Evolutionary conservation across 2,329 filamentous ascomycete species (phyloP).

Genomic region (Calonectria honghensis): DNA sequence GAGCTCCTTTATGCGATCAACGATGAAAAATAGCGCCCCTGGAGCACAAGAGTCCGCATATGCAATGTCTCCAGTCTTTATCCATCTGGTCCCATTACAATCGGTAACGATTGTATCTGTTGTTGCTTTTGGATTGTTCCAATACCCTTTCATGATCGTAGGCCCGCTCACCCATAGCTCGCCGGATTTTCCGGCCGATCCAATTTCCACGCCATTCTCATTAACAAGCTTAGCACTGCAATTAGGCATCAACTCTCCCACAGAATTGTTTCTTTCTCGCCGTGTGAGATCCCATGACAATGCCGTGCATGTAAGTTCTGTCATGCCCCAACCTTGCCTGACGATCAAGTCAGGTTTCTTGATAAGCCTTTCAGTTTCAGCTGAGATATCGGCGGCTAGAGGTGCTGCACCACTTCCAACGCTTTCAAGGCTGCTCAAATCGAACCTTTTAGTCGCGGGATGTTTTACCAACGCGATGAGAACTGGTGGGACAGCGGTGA

Average conservation of each 20-base stretch:
- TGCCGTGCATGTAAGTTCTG: slow-evolving; percentile 83
- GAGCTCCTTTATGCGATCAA: slow-evolving; percentile 81
- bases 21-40: slow-evolving; percentile 73
- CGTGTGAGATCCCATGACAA: slow-evolving; percentile 81
- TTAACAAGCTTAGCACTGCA: slow-evolving; percentile 78
- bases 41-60: slow-evolving; percentile 76
- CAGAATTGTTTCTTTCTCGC: slow-evolving; percentile 26
- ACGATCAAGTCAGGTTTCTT: slow-evolving; percentile 58
- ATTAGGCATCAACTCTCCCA: slow-evolving; percentile 60
- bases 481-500: slow-evolving; percentile 84
- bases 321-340: slow-evolving; percentile 91
- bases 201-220: slow-evolving; percentile 70
- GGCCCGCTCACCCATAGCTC: slow-evolving; percentile 85
- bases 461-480: slow-evolving; percentile 83
- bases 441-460: slow-evolving; percentile 78
- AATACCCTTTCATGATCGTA: slow-evolving; percentile 85
- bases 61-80: slow-evolving; percentile 84
- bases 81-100: slow-evolving; percentile 74
- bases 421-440: slow-evolving; percentile 78
- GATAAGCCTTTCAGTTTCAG: slow-evolving; percentile 71
- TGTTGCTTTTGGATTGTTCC: slow-evolving; percentile 82
- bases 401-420: slow-evolving; percentile 83
- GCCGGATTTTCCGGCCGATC: slow-evolving; percentile 70
- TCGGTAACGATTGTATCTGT: slow-evolving; percentile 71
- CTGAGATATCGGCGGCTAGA: slow-evolving; percentile 70